Base-by-base conservation (phyloP, 1,139 yeast species). In the Arxiozyma bovina region DNA sequence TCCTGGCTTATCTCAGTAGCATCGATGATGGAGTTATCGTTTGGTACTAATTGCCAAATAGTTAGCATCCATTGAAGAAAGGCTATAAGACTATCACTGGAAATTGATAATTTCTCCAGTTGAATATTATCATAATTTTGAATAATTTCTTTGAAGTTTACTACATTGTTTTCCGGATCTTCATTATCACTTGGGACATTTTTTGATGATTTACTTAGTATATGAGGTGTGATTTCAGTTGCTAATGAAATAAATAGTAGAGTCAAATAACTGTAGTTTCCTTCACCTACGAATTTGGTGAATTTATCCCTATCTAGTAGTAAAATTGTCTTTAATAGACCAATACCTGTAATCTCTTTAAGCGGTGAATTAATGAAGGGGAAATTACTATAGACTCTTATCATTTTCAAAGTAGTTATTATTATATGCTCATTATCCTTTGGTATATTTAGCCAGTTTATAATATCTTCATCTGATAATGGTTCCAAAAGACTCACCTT, bases 11-110 rank as follows among this genome's bases (percentile, higher is more conserved):
- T 11, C 8, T 43, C 25, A 17, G 8, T 25, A 22, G 42, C 11
- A 20, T 42, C 23, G 4, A 49, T 17, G 9, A 22, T 21, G 43
- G 47, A 42, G 12, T 30, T 49, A 11, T 43, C 47, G 30, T 43
- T 18, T 1, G 73, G 65, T 20, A 70, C 63, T 3, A 64, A 53
- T 55, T 71, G 63, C 53, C 77, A 59, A 1, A 77, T 57, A 1
- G 73, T 58, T 38, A 81, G 66, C 22, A 77, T 58, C 57, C 82
- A 74, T 0, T 83, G 72, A 5, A 82, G 47, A 0, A 82, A 50
- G 8, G 68, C 70, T 11, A 70, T 66, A 45, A 81, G 56, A 6
- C 69, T 71, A 0, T 61, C 54, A 0, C 77, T 77, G 1, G 72
- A 63, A 1, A 82, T 57, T 1, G 58, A 56, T 51, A 77, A 58